Percentiles rank a stretch among this genome's conserved stretches.
Evolutionary conservation across 73 alveolate species (phyloP).

Genomic region (Tetrahymena borealis): DNA sequence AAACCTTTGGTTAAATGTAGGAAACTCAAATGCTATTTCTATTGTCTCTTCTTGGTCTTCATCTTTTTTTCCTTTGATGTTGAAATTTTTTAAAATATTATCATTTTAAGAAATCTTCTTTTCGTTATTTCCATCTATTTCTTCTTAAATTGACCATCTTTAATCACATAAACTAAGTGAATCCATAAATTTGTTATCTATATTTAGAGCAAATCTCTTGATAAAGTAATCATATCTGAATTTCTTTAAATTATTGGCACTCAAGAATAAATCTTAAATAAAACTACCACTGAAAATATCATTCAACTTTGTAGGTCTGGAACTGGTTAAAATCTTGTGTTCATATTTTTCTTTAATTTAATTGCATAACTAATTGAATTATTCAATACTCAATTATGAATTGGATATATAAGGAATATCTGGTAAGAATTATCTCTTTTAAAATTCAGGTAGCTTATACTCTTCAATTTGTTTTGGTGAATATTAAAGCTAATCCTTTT

Average conservation of each 20-base stretch:
- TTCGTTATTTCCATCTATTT: neutral
- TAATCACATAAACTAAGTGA: neutral
- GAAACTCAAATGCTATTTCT: neutral
- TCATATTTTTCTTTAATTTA: neutral
- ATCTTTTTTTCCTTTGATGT: neutral
- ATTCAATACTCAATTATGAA: neutral
- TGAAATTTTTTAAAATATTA: neutral
- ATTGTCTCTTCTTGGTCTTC: neutral
- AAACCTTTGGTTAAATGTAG: neutral
- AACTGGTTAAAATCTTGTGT: neutral
- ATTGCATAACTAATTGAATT: neutral
- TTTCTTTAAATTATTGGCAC: neutral
- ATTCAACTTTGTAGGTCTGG: neutral
- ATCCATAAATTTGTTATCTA: neutral
- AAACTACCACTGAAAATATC: neutral
- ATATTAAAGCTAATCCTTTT: neutral
- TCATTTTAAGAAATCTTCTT: neutral
- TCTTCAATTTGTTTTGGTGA: neutral
- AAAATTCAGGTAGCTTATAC: neutral
- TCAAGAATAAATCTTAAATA: neutral
- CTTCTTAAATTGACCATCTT: neutral
- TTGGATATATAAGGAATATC: neutral
- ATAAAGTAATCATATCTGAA: neutral
- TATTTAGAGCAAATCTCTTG: neutral
- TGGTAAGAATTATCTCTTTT: too few relatives aligned